Percentiles rank a stretch among this genome's conserved stretches.
Evolutionary conservation across 352 stramenopile species (phyloP).

Genomic region (Phytophthora pseudosyringae): DNA sequence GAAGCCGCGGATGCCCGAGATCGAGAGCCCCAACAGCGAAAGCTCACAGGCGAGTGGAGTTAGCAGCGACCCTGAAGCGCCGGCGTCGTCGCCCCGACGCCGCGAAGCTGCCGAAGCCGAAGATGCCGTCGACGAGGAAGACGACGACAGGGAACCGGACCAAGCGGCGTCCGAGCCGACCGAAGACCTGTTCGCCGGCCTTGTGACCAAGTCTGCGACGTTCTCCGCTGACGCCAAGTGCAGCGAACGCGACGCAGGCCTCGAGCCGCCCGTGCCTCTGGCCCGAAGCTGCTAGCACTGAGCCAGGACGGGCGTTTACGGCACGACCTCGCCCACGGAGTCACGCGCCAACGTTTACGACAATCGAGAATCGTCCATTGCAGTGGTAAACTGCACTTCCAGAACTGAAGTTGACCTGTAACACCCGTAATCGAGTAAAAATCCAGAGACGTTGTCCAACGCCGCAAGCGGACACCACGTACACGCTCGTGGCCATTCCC

Average conservation of each 20-base stretch:
- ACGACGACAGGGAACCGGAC: conserved; percentile 12
- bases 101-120: not conserved
- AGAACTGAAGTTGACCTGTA: conserved; percentile 14
- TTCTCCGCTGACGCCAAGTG: conserved; percentile 15
- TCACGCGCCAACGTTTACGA: not conserved
- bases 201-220: conserved; percentile 34
- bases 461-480: not conserved
- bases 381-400: conserved; percentile 8
- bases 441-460: conserved; percentile 29
- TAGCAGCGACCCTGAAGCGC: conserved; percentile 26
- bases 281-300: conserved; percentile 24
- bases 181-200: conserved; percentile 43
- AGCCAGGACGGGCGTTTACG: conserved; percentile 12
- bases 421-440: conserved; percentile 29
- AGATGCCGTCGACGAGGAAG: conserved; percentile 22
- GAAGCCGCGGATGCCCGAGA: conserved; percentile 37
- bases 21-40: conserved; percentile 18
- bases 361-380: conserved; percentile 14
- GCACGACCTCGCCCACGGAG: not conserved
- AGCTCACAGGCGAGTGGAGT: conserved; percentile 28
- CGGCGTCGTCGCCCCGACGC: not conserved
- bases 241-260: conserved; percentile 2
- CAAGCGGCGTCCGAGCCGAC: conserved; percentile 23
- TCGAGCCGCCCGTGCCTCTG: not conserved
- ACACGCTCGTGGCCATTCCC: too few relatives aligned